Base-by-base conservation (phyloP, 140 eudicot species). In the Senecio squalidus region DNA sequence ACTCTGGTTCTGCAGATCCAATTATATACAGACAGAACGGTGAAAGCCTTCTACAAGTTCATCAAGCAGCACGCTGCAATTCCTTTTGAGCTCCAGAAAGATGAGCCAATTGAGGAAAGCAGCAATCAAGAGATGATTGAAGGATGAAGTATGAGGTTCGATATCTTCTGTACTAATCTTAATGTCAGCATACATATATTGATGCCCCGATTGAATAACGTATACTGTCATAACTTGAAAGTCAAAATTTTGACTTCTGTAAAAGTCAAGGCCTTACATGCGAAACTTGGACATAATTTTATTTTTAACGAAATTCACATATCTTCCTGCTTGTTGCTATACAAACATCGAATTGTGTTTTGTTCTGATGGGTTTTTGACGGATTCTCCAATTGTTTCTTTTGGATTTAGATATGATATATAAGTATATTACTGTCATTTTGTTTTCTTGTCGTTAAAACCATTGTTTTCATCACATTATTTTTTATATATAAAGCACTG, bases 21-120 rank as follows among this genome's bases (percentile, higher is more conserved):
- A 16, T 72, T 82, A 40, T 94, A 88, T 0, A 41, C 69, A 3
- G 94, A 84, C 28, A 79, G 84, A 9, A 80, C 82, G 0, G 96
- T 76, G 59, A 82, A 75, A 50, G 82, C 71, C 26, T 78, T 84
- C 61, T 88, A 88, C 82, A 81, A 84, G 60, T 88, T 84, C 64
- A 60, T 88, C 29, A 84, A 78, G 80, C 81, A 83, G 62, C 94
- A 84, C 26, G 90, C 96, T 0, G 57, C 90, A 13, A 88, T 82
- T 27, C 94, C 94, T 23, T 88, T 88, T 66, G 84, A 81, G 78
- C 83, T 88, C 50, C 78, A 79, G 26, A 36, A 36, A 36, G n/a
- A 13, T 11, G 43, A 36, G 50, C 16, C 50, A 44, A 44, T 9
- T 15, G 22, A 52, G 16, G 70, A 57, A n/a, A 69, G 50, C 55